phyloP scores from a whole-genome alignment of 1,139 yeast genomes.

The Suhomyces kunorum region DNA sequence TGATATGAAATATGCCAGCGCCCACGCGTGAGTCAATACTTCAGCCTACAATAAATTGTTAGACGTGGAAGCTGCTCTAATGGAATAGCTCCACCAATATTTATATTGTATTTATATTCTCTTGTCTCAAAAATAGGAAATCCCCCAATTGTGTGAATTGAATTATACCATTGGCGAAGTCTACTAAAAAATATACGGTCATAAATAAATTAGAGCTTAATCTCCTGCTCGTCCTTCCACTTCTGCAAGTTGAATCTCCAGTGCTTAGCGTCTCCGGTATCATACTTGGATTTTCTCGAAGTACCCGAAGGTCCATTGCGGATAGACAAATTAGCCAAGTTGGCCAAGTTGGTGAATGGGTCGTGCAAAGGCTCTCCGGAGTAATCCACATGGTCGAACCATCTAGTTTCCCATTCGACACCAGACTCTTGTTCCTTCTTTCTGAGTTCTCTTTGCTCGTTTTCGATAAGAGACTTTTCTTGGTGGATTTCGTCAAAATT shows the following conservation, averaged over 20 bases:
- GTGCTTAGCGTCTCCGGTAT: conserved; percentile 53
- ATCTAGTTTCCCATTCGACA: conserved; percentile 68
- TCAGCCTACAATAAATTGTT: no score
- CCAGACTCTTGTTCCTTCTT: conserved; percentile 67
- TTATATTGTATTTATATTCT: no score
- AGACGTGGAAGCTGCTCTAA: no score
- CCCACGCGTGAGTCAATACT: no score
- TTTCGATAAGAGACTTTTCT: conserved; percentile 78
- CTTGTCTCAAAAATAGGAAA: no score
- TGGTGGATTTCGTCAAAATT: conserved; percentile 72
- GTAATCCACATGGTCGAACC: conserved; percentile 67
- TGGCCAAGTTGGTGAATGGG: conserved; percentile 52
- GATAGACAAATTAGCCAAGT: conserved; percentile 56
- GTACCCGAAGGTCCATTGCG: conserved; percentile 72
- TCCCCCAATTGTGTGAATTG: no score
- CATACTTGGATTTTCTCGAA: conserved; percentile 50
- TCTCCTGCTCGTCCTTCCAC: conserved; percentile 63
- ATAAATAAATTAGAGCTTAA: conserved; percentile 32
- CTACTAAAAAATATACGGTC: background rate
- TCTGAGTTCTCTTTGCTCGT: conserved; percentile 78
- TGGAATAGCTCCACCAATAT: no score
- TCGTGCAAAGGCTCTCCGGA: conserved; percentile 35
- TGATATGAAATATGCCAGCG: no score
- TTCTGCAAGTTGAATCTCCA: conserved; percentile 65
- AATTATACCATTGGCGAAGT: background rate